Percentiles rank a stretch among this genome's conserved stretches.
phyloP scores from a whole-genome alignment of 2,329 filamentous ascomycete species.

The Aspergillus amoenus region DNA sequence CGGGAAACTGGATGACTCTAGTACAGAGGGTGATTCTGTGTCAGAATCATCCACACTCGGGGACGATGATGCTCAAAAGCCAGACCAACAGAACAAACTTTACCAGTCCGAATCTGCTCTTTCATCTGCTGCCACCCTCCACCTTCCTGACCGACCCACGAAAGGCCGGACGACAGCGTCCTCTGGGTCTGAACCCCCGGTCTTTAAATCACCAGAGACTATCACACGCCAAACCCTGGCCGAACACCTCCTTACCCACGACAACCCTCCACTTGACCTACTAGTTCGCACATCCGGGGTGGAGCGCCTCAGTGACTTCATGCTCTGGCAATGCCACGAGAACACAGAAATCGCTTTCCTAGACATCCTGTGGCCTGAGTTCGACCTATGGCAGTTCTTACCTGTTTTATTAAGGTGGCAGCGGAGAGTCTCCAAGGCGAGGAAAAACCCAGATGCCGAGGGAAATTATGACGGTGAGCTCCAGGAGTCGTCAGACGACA shows the following conservation, averaged over 20 bases:
- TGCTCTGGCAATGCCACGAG: slow-evolving; percentile 98
- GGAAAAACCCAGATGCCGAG: slow-evolving; percentile 58
- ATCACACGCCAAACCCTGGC: slow-evolving; percentile 82
- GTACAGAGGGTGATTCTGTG: slow-evolving; percentile 48
- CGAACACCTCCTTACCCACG: slow-evolving; percentile 82
- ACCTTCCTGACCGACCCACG: slow-evolving; percentile 31
- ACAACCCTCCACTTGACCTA: slow-evolving; percentile 83
- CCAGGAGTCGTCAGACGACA: slow-evolving; percentile 28
- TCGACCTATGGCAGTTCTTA: slow-evolving; percentile 89
- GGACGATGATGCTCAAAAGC: slow-evolving; percentile 40
- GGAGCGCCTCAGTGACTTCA: slow-evolving; percentile 89
- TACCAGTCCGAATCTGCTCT: slow-evolving; percentile 37
- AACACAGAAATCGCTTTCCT: slow-evolving; percentile 90
- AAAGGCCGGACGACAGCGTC: slow-evolving; percentile 38
- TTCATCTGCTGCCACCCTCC: slow-evolving; percentile 52
- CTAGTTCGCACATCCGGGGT: slow-evolving; percentile 92
- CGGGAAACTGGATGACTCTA: slow-evolving; percentile 38
- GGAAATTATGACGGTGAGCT: slow-evolving; percentile 58
- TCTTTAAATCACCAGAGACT: slow-evolving; percentile 74
- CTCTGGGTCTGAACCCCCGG: slow-evolving; percentile 25
- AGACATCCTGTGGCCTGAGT: slow-evolving; percentile 91
- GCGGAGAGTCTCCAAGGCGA: slow-evolving; percentile 63
- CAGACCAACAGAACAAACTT: slow-evolving; percentile 23
- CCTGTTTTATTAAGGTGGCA: slow-evolving; percentile 92
- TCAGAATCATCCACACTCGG: slow-evolving; percentile 42